Evolutionary conservation across 78 protist genomes (phyloP).

Genomic region (slime mould (Dictyostelium discoideum)): DNA sequence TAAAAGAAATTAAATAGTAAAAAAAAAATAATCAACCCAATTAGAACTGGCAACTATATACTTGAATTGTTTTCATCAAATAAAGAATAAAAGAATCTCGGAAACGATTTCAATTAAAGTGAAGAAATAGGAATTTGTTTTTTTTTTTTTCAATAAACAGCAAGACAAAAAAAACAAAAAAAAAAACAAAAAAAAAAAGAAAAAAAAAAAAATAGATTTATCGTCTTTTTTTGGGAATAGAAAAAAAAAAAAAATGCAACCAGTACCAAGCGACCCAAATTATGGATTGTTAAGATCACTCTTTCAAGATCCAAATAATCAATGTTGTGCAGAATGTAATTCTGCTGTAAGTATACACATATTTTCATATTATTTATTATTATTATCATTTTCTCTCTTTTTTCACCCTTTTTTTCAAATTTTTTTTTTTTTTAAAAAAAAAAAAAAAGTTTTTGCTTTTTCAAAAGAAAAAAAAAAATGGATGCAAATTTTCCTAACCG

Average conservation of each 20-base stretch:
- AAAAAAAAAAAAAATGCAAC: conserved; percentile 19
- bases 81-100: background rate
- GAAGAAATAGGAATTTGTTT: background rate
- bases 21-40: background rate
- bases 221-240: background rate
- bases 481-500: background rate
- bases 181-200: background rate
- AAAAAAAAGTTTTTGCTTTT: background rate
- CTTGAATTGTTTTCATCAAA: background rate
- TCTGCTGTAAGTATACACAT: conserved; percentile 26
- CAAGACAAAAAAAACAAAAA: background rate
- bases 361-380: no score
- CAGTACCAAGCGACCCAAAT: conserved; percentile 9
- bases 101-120: background rate
- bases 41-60: background rate
- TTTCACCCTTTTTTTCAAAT: background rate
- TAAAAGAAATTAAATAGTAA: no score
- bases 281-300: conserved; percentile 32
- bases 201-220: background rate
- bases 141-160: background rate
- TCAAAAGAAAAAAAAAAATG: background rate
- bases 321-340: conserved; percentile 65
- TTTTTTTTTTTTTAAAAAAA: background rate
- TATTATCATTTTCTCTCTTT: background rate
- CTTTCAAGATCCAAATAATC: conserved; percentile 47